These are phyloP conservation scores for Vaccinium myrtillus DNA, from an alignment of 148 eudicot species.

Conservation along the genomic window DNA sequence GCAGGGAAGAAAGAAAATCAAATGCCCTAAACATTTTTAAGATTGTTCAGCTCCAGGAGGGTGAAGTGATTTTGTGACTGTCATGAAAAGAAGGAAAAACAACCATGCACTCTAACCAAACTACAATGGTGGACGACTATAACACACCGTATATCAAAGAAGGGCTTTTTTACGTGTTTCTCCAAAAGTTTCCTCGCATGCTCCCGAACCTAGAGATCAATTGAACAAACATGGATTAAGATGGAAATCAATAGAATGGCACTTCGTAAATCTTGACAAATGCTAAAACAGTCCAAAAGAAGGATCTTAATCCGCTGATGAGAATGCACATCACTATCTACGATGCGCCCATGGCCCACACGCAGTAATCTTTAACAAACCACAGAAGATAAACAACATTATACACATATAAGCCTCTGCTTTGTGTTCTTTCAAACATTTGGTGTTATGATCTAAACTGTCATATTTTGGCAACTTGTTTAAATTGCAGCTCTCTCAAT, in stretches of 20 bases:
- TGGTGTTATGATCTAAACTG: no score
- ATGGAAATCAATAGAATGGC: not conserved
- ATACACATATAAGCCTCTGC: no score
- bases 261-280: not conserved
- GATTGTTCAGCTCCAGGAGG: not conserved
- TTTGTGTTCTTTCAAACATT: no score
- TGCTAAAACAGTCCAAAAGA: not conserved
- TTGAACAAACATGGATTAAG: slow-evolving; percentile 12
- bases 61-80: not conserved
- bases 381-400: no score
- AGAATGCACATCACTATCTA: not conserved
- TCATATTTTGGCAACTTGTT: not conserved
- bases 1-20: not conserved
- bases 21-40: not conserved
- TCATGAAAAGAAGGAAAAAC: not conserved
- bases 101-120: not conserved
- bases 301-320: not conserved
- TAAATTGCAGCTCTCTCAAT: not conserved
- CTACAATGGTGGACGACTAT: not conserved
- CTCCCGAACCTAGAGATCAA: slow-evolving; percentile 72
- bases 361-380: no score
- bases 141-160: slow-evolving; percentile 73
- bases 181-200: slow-evolving; percentile 95
- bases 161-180: slow-evolving; percentile 83
- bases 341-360: not conserved